These are phyloP conservation scores for Alliaria petiolata DNA, from an alignment of 345 rosid genomes.

Conservation along the genomic window DNA sequence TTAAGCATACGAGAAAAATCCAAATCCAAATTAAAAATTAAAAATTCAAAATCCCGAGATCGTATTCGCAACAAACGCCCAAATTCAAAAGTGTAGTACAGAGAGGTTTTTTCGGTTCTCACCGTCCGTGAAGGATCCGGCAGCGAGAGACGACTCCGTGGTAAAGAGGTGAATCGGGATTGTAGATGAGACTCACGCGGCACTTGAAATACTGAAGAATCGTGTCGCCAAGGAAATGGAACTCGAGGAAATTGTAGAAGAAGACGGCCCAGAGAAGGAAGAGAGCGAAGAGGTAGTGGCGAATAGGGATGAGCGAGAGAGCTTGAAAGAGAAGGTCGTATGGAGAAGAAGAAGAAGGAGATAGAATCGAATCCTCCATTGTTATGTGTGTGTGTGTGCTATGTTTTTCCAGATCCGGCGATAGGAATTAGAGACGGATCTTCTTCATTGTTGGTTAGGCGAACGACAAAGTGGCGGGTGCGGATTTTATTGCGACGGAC, in stretches of 20 bases:
- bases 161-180: slow-evolving; percentile 48
- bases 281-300: slow-evolving; percentile 44
- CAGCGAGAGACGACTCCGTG: slow-evolving; percentile 64
- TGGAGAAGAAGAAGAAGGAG: slow-evolving; percentile 41
- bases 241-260: slow-evolving; percentile 64
- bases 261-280: slow-evolving; percentile 20
- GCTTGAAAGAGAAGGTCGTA: slow-evolving; percentile 46
- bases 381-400: background rate
- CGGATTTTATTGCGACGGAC: background rate
- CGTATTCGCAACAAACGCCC: background rate
- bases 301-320: slow-evolving; percentile 48
- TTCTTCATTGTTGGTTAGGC: background rate
- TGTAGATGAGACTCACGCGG: slow-evolving; percentile 41
- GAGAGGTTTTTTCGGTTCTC: background rate
- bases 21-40: background rate
- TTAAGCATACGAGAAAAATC: background rate
- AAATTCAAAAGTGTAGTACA: background rate
- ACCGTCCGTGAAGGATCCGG: slow-evolving; percentile 68
- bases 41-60: background rate
- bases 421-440: background rate
- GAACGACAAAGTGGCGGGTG: slow-evolving; percentile 3
- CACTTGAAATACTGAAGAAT: slow-evolving; percentile 42
- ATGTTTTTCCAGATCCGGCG: background rate
- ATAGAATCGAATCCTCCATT: slow-evolving; percentile 7
- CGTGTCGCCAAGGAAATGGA: slow-evolving; percentile 63